phyloP scores from a whole-genome alignment of 1,284 basidiomycete genomes.

The Porodaedalea pini region DNA sequence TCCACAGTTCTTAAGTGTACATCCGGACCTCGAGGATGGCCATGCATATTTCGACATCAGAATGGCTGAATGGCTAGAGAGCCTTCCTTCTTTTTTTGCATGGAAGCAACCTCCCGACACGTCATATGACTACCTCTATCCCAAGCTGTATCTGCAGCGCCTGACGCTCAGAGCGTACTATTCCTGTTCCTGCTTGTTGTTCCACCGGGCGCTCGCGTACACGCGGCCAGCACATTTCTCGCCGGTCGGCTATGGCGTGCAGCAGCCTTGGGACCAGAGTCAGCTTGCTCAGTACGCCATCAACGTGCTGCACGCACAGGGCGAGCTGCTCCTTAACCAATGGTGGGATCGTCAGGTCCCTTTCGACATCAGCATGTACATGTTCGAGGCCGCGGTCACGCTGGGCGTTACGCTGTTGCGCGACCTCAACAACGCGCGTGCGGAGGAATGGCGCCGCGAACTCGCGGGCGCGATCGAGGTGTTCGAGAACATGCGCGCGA shows the following conservation, averaged over 20 bases:
- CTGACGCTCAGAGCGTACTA: constrained; percentile 10
- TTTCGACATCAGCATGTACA: constrained; percentile 29
- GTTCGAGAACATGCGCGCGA: not conserved
- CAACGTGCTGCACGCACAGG: constrained; percentile 21
- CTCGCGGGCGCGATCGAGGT: constrained; percentile 6
- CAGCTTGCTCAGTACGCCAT: constrained; percentile 8
- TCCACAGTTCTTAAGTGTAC: constrained; percentile 3
- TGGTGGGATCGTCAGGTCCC: constrained; percentile 23
- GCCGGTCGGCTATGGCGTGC: not conserved
- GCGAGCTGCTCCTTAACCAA: constrained; percentile 20
- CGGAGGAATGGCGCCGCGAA: constrained; percentile 9
- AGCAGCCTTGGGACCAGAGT: constrained; percentile 15
- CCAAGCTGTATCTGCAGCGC: constrained; percentile 20
- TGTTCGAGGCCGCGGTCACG: constrained; percentile 32
- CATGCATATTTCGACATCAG: constrained; percentile 1
- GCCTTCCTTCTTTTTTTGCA: constrained; percentile 16
- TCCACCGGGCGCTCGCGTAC: constrained; percentile 6
- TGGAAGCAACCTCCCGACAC: constrained; percentile 22
- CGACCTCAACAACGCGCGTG: not conserved
- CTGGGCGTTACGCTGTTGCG: constrained; percentile 18
- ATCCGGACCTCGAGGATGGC: constrained; percentile 4
- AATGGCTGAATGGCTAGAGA: constrained; percentile 7
- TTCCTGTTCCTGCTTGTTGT: constrained; percentile 1
- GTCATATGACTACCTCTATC: constrained; percentile 16
- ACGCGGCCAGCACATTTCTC: constrained; percentile 21